Conservation (phyloP, 75 land plant genomes). For the Sequoia sempervirens region DNA sequence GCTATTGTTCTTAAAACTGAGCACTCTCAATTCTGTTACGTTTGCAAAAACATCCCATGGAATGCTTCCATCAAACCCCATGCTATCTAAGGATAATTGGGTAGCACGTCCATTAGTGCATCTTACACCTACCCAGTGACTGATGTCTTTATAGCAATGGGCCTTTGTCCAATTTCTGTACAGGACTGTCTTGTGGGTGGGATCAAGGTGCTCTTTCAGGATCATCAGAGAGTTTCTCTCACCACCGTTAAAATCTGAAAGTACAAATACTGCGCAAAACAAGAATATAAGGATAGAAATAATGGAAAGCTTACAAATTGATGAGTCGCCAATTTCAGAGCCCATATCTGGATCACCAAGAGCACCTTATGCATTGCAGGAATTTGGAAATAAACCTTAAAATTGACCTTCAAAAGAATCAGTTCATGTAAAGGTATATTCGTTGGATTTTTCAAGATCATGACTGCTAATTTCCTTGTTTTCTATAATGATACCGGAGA, state of each 20-base stretch:
- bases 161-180: conserved; percentile 14
- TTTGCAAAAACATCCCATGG: conserved; percentile 24
- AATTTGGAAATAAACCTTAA: too few relatives aligned
- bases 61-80: conserved; percentile 36
- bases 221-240: neutral
- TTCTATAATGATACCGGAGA: too few relatives aligned
- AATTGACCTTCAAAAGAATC: too few relatives aligned
- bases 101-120: conserved; percentile 17
- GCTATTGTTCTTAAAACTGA: conserved; percentile 42
- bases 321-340: neutral
- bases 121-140: conserved; percentile 18
- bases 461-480: too few relatives aligned
- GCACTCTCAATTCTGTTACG: conserved; percentile 16
- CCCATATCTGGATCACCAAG: too few relatives aligned
- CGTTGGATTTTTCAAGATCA: too few relatives aligned
- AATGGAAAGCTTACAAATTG: neutral
- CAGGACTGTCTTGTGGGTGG: conserved; percentile 11
- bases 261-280: neutral
- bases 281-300: neutral
- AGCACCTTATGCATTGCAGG: too few relatives aligned
- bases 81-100: conserved; percentile 32
- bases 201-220: neutral
- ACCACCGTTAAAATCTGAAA: neutral
- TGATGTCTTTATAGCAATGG: conserved; percentile 7
- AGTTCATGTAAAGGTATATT: too few relatives aligned